Evolutionary conservation across 2,329 filamentous ascomycete species (phyloP).

Genomic region (Fusarium abutilonis): DNA sequence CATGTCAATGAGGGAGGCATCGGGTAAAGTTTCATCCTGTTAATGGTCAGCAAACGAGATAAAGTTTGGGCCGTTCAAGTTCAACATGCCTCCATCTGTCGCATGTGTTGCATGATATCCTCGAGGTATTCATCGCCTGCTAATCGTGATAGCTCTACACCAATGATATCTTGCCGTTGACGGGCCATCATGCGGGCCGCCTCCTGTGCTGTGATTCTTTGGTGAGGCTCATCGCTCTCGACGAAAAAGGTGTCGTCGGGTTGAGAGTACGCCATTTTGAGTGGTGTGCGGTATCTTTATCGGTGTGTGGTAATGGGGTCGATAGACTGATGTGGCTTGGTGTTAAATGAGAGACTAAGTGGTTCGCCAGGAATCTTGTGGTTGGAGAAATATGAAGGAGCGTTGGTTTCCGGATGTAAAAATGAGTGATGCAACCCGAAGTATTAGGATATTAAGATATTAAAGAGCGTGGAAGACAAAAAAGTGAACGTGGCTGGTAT

Average conservation of each 20-base stretch:
- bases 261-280: conserved; percentile 60
- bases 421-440: conserved; percentile 53
- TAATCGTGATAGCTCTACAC: conserved; percentile 84
- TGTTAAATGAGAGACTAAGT: conserved; percentile 58
- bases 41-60: conserved; percentile 41
- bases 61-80: neutral
- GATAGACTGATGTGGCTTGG: conserved; percentile 40
- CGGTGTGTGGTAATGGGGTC: conserved; percentile 28
- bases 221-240: conserved; percentile 62
- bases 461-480: conserved; percentile 67
- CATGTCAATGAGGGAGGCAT: conserved; percentile 98
- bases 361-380: conserved; percentile 64
- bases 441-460: conserved; percentile 65
- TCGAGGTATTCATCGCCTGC: conserved; percentile 92
- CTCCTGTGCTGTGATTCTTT: conserved; percentile 74
- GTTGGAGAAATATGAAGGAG: conserved; percentile 55
- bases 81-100: conserved; percentile 82
- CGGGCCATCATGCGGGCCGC: conserved; percentile 81
- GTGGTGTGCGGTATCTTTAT: conserved; percentile 27
- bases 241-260: conserved; percentile 63
- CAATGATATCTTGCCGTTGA: conserved; percentile 87
- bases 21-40: conserved; percentile 84
- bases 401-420: conserved; percentile 39
- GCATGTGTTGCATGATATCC: conserved; percentile 93
- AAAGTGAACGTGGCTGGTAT: conserved; percentile 66